Conservation (phyloP, 768 basidiomycete genomes). For the Pleurotus eryngii region DNA sequence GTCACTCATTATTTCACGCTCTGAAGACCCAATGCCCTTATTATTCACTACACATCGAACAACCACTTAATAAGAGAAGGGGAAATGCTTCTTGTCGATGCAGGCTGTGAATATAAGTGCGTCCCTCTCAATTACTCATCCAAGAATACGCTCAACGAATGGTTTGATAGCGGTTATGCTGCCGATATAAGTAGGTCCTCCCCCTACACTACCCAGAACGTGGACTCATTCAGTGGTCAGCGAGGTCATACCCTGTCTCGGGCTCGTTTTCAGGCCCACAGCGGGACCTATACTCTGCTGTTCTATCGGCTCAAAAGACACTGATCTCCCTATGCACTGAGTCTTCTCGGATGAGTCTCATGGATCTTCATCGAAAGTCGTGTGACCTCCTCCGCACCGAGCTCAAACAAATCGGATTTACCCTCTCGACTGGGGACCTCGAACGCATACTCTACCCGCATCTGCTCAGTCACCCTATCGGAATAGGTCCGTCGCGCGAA, state of each 20-base stretch:
- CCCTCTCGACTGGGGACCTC: slow-evolving; percentile 52
- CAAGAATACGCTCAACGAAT: not conserved
- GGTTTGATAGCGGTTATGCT: slow-evolving; percentile 69
- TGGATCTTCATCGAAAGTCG: slow-evolving; percentile 76
- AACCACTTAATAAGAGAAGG: slow-evolving; percentile 67
- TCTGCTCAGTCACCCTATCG: slow-evolving; percentile 88
- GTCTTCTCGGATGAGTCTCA: slow-evolving; percentile 51
- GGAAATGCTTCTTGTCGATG: slow-evolving; percentile 85
- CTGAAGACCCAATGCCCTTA: slow-evolving; percentile 75
- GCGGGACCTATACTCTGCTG: slow-evolving; percentile 78
- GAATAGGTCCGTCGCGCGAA: slow-evolving; percentile 56
- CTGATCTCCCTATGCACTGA: slow-evolving; percentile 63
- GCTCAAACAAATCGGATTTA: slow-evolving; percentile 75
- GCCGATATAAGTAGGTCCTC: slow-evolving; percentile 82
- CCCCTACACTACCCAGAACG: not conserved
- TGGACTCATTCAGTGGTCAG: slow-evolving; percentile 30
- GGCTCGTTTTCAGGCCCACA: slow-evolving; percentile 81
- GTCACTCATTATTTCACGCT: not conserved
- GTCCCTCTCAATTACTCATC: slow-evolving; percentile 16
- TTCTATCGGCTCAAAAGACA: slow-evolving; percentile 69
- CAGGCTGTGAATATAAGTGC: slow-evolving; percentile 90
- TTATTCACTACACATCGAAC: slow-evolving; percentile 94
- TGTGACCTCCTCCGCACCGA: slow-evolving; percentile 66
- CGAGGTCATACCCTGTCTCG: slow-evolving; percentile 84
- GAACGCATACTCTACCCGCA: slow-evolving; percentile 89